Base-by-base conservation (phyloP, 1,139 yeast species). In the Spencermartinsiella ligniputridi region DNA sequence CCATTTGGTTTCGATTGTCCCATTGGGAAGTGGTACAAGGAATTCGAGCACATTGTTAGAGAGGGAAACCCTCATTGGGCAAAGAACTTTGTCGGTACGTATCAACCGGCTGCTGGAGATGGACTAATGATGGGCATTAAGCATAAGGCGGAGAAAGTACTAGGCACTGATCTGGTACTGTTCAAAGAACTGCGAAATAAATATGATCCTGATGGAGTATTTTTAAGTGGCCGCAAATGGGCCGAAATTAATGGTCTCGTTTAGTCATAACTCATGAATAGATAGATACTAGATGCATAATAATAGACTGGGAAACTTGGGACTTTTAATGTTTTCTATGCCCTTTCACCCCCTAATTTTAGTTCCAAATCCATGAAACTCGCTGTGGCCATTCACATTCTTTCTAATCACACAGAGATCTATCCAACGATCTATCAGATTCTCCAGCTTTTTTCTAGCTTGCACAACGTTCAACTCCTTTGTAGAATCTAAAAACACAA, bases 41-140 rank as follows among this genome's bases (percentile, higher is more conserved):
- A 73, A n/a, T 92, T 92, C 64, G 98, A 92, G 65, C 75, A 77
- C 47, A 76, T 87, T 1, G 72, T 90, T 73, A 90, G 84, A 18
- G 90, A 86, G 34, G 98, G 98, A 40, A 86, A 83, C 62, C 98
- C 98, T 1, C 98, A 92, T 63, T 92, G 98, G 98, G 98, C 98
- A n/a, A 92, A 92, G 72, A 90, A 90, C 66, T 92, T 89, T 62
- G 74, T 89, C 52, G 96, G 96, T 2, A 67, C 81, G 25, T 70
- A 69, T 8, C 41, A 18, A 27, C 27, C 44, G 13, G 66, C 48
- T 66, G 25, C 39, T 1, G 64, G 63, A 3, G 89, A 83, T 61
- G 84, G 83, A 52, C 78, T 83, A 48, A 87, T 88, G 95, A 72
- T 82, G 54, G 96, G 96, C 1, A 79, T 88, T 59, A 77, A 79